These are phyloP conservation scores for Didymella pinodella DNA, from an alignment of 2,329 filamentous ascomycete species.

Conservation along the genomic window DNA sequence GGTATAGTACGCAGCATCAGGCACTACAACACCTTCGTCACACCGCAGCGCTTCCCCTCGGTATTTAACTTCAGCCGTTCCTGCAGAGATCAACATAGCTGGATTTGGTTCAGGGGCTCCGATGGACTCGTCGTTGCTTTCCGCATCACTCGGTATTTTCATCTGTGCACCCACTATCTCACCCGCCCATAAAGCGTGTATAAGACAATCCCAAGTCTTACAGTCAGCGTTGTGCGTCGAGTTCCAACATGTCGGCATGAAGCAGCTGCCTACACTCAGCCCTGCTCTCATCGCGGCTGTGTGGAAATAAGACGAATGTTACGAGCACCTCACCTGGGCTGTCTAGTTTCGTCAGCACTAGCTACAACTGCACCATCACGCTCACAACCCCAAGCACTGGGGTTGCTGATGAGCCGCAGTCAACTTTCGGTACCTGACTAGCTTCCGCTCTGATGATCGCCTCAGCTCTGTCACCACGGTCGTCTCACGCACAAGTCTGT, in stretches of 20 bases:
- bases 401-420: background rate
- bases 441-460: background rate
- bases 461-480: background rate
- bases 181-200: background rate
- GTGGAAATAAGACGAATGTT: background rate
- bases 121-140: background rate
- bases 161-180: background rate
- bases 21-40: background rate
- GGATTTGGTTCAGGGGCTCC: too few species aligned
- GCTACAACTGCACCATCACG: background rate
- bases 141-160: background rate
- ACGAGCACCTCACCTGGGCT: background rate
- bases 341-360: constrained; percentile 10
- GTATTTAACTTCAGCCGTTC: background rate
- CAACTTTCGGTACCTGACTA: background rate
- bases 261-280: background rate
- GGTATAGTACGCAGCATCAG: background rate
- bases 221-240: background rate
- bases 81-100: background rate
- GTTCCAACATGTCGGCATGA: background rate
- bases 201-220: background rate
- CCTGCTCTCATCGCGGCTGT: background rate
- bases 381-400: background rate
- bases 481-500: background rate
- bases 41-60: background rate